phyloP scores from a whole-genome alignment of 495 filamentous ascomycete genomes.

The Penicillium daleae region DNA sequence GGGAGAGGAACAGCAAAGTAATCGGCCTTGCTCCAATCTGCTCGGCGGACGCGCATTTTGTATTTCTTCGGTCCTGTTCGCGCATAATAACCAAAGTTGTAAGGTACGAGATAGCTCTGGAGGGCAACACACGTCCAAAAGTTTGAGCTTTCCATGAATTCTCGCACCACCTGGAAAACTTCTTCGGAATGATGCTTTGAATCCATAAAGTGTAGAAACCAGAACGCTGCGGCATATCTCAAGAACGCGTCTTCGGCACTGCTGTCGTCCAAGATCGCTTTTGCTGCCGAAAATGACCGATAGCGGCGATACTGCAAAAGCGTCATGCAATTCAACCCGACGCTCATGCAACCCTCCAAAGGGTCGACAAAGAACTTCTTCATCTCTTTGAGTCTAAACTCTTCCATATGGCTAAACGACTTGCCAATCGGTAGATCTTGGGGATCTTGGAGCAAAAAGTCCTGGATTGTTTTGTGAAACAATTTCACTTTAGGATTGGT shows the following conservation, averaged over 20 bases:
- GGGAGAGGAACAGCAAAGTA: neutral
- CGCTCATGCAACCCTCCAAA: neutral
- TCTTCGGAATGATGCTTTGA: neutral
- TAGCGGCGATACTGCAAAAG: neutral
- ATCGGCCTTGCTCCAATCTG: neutral
- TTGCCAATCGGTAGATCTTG: neutral
- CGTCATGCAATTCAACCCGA: neutral
- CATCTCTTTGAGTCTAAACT: neutral
- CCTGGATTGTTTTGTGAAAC: neutral
- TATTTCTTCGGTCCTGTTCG: neutral
- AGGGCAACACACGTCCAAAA: neutral
- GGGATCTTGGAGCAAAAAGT: neutral
- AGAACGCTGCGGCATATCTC: constrained; percentile 1
- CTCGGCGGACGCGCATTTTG: neutral
- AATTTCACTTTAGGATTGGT: neutral
- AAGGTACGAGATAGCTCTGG: neutral
- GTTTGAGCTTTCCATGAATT: neutral
- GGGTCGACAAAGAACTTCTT: neutral
- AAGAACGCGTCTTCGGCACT: neutral
- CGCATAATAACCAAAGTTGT: neutral
- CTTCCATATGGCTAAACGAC: neutral
- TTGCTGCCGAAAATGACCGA: neutral
- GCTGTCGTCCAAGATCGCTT: neutral
- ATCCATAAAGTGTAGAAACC: neutral
- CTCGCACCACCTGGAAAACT: neutral